Conservation (phyloP, 2,329 filamentous ascomycete species). For the Penicillium freii region DNA sequence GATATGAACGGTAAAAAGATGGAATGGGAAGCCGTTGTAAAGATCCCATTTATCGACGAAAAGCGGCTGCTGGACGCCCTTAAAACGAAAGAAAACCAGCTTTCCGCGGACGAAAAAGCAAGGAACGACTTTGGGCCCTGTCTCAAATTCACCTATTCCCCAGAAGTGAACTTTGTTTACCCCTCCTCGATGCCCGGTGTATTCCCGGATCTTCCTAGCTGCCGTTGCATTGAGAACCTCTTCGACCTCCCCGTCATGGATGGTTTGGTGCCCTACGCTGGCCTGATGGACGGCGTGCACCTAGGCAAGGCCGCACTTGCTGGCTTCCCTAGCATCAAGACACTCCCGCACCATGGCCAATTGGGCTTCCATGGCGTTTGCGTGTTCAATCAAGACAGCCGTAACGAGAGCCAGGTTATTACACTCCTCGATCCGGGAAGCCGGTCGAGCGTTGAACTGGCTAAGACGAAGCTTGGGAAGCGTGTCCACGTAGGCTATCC, state of each 20-base stretch:
- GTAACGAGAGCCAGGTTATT: slow-evolving; percentile 93
- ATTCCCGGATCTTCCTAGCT: slow-evolving; percentile 84
- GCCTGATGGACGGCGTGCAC: slow-evolving; percentile 79
- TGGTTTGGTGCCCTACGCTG: slow-evolving; percentile 79
- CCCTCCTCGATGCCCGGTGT: slow-evolving; percentile 83
- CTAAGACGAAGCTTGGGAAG: slow-evolving; percentile 77
- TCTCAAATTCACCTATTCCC: slow-evolving; percentile 85
- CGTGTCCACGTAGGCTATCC: slow-evolving; percentile 91
- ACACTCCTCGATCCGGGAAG: slow-evolving; percentile 73
- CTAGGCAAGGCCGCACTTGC: slow-evolving; percentile 80
- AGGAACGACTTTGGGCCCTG: slow-evolving; percentile 91
- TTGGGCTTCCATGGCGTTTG: slow-evolving; percentile 86
- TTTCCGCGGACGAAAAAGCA: slow-evolving; percentile 74
- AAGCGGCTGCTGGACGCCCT: slow-evolving; percentile 80
- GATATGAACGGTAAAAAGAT: slow-evolving; percentile 99
- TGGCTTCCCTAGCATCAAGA: slow-evolving; percentile 88
- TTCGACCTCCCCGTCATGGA: slow-evolving; percentile 93
- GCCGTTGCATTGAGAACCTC: slow-evolving; percentile 91
- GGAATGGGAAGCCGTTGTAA: slow-evolving; percentile 99
- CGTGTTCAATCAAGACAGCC: slow-evolving; percentile 92
- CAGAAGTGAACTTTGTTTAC: slow-evolving; percentile 75
- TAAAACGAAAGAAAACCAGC: slow-evolving; percentile 73
- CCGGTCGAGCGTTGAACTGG: slow-evolving; percentile 67
- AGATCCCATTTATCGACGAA: slow-evolving; percentile 98
- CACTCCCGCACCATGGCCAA: slow-evolving; percentile 75